Evolutionary conservation across 148 eudicot genomes (phyloP), one percentile per base, ranked within the genome.

Genomic region (Silene uniflora): DNA sequence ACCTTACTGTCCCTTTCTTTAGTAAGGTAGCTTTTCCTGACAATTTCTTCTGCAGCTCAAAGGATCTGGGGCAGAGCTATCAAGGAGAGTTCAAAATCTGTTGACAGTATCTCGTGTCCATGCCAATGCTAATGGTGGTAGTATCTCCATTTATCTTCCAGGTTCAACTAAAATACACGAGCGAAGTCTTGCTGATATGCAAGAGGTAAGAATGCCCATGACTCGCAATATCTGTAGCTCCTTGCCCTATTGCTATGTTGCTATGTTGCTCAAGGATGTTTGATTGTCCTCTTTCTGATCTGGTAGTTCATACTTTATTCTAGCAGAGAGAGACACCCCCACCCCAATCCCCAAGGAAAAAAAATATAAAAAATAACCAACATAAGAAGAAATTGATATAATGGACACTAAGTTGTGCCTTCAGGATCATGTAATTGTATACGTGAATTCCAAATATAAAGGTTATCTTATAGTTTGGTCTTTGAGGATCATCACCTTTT

Each of bases 61-160:
- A 84, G 99, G 99, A 55, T 88, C 99, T 59, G 99, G 97, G 80
- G 95, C 90, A 73, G 99, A 95, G 76, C 97, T 95, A 68, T 89
- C 99, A 22, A 86, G 99, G 84, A 86, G 99, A 85, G 97, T 95
- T n/a, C 99, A 95, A 81, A 95, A 91, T 83, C 86, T 95, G 83
- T 87, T 85, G 63, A 88, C 91, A 9, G 74, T 95, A 71, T 84
- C 93, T 77, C 96, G 97, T 71, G 87, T 95, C 80, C 93, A 90
- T 79, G 83, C 89, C 74, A 88, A 87, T 88, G 85, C 76, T 62
- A 80, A 85, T 78, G 87, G 89, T 49, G 87, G 86, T 72, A 87
- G 87, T 77, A 76, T 87, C 75, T 89, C 96, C 21, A 61, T 88
- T 68, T 88, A 87, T 78, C 86, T 92, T 77, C 94, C 97, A 55